These are phyloP conservation scores for Corymbia calophylla DNA, from an alignment of 441 rosid species.

Conservation along the genomic window DNA sequence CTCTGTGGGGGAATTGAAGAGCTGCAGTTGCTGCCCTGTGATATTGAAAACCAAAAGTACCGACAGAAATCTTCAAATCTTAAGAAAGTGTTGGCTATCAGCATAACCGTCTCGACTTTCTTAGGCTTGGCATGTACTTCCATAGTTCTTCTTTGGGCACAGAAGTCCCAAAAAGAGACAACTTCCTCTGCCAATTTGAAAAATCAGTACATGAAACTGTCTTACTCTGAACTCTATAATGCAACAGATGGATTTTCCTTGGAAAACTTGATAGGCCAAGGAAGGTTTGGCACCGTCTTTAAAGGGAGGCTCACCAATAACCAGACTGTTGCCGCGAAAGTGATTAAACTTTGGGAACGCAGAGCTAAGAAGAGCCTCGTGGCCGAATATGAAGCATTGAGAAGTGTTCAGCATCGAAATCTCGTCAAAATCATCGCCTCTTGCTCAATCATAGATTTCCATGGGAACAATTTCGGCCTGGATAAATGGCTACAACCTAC, in stretches of 20 bases:
- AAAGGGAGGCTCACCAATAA: background rate
- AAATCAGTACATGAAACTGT: background rate
- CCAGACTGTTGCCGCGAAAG: background rate
- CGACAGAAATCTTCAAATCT: background rate
- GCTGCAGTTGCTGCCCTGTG: background rate
- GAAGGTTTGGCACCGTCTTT: background rate
- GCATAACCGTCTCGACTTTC: background rate
- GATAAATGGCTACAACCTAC: background rate
- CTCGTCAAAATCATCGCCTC: slow-evolving; percentile 2
- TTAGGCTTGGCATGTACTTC: background rate
- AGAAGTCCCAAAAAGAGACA: background rate
- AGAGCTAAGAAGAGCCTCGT: background rate
- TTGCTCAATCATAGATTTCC: background rate
- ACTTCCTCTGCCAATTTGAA: background rate
- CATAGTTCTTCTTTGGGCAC: background rate
- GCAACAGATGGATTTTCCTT: slow-evolving; percentile 4
- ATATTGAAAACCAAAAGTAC: background rate
- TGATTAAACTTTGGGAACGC: background rate
- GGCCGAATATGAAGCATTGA: background rate
- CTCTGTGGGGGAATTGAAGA: background rate
- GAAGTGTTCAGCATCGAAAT: background rate
- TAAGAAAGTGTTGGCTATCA: background rate
- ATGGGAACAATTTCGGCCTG: background rate
- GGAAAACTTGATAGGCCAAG: background rate
- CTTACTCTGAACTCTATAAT: background rate